Evolutionary conservation across 306 rosid species (phyloP), one percentile per base, ranked within the genome.

Genomic region (Glycine tomentella): DNA sequence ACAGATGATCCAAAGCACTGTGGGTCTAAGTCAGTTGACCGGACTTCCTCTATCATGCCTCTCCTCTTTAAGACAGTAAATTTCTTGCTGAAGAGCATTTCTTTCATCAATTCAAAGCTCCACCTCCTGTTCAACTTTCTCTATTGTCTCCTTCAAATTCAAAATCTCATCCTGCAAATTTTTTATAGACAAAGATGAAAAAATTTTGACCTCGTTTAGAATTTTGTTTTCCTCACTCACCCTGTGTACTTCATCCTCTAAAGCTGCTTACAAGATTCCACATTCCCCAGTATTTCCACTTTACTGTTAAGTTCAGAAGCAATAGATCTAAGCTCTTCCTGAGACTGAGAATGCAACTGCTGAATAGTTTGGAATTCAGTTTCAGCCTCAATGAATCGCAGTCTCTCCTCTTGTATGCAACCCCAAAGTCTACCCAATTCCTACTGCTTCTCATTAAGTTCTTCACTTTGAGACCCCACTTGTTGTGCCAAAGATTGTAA

Each of bases 291-390:
- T 67, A 84, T 50, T 65, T 88, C 85, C 58, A 79, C 87, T 81
- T 90, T 89, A 62, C 80, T 75, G 79, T 89, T 93, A 67, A 90
- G 83, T 67, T 95, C 94, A 64, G 89, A 75, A 55, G 89, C 90
- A 72, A 93, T 81, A 69, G 92, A 86, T 85, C 92, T 92, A 69
- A 95, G 92, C 55, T 95, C 97, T 81, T 92, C 98, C 84, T 92
- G 96, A 74, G 97, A 92, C 78, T 93, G 90, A 74, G 93, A 90
- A 80, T 93, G 99, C 88, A 90, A 80, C 81, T 92, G 88, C 90
- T 93, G 99, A 81, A 96, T 88, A 65, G 93, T 90, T 81, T 91
- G 97, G 92, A 96, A 93, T 64, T 98, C 99, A 55, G 94, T 96
- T 87, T 96, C 98, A 6, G 97, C 97, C 87, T 96, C 99, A 66